phyloP scores from a whole-genome alignment of 129 eudicot genomes.

The Glebionis coronaria region DNA sequence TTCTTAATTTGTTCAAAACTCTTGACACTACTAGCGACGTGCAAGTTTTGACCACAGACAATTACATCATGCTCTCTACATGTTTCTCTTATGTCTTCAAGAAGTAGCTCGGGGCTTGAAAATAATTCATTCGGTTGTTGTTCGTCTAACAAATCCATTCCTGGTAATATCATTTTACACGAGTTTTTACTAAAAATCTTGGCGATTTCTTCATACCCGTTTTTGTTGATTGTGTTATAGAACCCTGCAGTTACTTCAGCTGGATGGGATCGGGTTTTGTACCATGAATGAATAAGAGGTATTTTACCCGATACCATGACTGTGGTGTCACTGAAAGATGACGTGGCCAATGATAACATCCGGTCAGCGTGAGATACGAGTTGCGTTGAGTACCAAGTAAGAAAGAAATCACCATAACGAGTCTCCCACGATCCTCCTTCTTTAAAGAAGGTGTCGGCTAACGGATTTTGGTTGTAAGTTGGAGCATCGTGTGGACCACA shows the following conservation, averaged over 20 bases:
- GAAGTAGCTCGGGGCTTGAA: slow-evolving; percentile 61
- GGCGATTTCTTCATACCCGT: slow-evolving; percentile 57
- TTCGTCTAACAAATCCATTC: slow-evolving; percentile 73
- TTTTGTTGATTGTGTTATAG: slow-evolving; percentile 58
- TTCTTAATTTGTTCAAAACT: slow-evolving; percentile 59
- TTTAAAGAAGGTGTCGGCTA: slow-evolving; percentile 48
- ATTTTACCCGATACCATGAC: slow-evolving; percentile 56
- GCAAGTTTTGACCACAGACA: slow-evolving; percentile 57
- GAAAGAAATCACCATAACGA: slow-evolving; percentile 81
- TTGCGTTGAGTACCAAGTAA: slow-evolving; percentile 75
- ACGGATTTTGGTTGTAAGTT: slow-evolving; percentile 48
- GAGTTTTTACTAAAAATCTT: slow-evolving; percentile 52
- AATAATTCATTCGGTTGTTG: slow-evolving; percentile 37
- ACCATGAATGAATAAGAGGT: slow-evolving; percentile 65
- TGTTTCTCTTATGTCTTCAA: slow-evolving; percentile 42
- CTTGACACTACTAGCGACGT: slow-evolving; percentile 26
- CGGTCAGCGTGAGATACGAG: slow-evolving; percentile 65
- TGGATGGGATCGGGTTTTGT: slow-evolving; percentile 68
- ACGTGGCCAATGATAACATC: slow-evolving; percentile 61
- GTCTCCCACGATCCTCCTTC: slow-evolving; percentile 86
- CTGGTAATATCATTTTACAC: slow-evolving; percentile 55
- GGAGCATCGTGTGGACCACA: slow-evolving; percentile 93
- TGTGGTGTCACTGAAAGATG: slow-evolving; percentile 39
- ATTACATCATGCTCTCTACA: slow-evolving; percentile 45
- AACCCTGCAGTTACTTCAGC: slow-evolving; percentile 74